Evolutionary conservation across 768 basidiomycete species (phyloP), one percentile per base, ranked within the genome.

Genomic region (Boletus reticuloceps): DNA sequence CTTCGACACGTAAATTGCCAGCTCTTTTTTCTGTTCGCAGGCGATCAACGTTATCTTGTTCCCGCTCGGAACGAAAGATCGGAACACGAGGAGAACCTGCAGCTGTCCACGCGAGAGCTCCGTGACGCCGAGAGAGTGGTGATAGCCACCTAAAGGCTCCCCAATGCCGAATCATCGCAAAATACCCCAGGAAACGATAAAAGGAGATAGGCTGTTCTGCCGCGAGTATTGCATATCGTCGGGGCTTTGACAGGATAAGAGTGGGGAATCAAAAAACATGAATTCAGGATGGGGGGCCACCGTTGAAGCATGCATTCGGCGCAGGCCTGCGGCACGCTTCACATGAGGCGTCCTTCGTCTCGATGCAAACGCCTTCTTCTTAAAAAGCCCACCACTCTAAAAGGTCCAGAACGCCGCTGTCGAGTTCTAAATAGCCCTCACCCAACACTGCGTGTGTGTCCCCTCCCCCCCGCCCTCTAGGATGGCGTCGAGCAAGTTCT

Each of bases 241-340:
- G 40, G 27, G 47, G 17, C 51, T 32, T 41, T 7, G 46, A 55
- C 40, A n/a, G n/a, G 59, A 59, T 29, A 32, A 66, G 56, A 50
- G 53, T 59, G 62, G 64, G 58, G 58, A 47, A 58, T 51, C 50
- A 16, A 7, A 50, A 22, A 37, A 39, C 41, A 58, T 27, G 53
- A 46, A 31, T 22, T 40, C 42, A 37, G 40, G 46, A 58, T 50
- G 50, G 43, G 51, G 39, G 45, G 13, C 48, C 53, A 65, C 50
- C 50, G 44, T 54, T 50, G 14, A 60, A 38, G 54, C 65, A 57
- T 51, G 61, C 54, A 61, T 53, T 32, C 58, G 46, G 53, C 50
- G 64, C 57, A 48, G 63, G 63, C 40, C 55, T 69, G 68, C 65
- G 59, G 68, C 68, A 70, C 55, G 54, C 54, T 60, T 69, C 43